Evolutionary conservation across 192 early-diverging fungal species (phyloP), one percentile per base, ranked within the genome.

Genomic region (Dissophora globulifera): DNA sequence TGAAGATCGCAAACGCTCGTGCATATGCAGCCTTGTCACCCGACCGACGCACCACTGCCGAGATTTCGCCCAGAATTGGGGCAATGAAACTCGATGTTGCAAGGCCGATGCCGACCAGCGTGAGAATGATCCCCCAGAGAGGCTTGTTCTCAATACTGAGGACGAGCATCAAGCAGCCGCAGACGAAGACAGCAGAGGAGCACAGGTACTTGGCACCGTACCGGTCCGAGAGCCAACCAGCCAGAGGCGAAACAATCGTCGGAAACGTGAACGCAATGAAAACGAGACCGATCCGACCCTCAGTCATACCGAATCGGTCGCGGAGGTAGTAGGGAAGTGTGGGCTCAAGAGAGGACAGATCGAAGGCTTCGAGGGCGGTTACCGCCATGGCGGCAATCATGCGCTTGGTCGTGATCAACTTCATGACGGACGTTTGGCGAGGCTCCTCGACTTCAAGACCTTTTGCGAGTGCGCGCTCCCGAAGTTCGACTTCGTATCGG

Each of bases 211-310:
- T 79, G n/a, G 83, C 78, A 6, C 84, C 86, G 32, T 80, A 79
- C 7, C 78, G 71, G 53, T 85, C 86, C n/a, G 83, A 82, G 27
- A 87, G 10, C 50, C 72, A 82, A 13, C 93, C 93, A 5, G 86
- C 81, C 2, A 91, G 2, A 10, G 90, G 88, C 0, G 83, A 79
- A 29, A 91, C 51, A 41, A 87, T 84, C 53, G 87, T 90, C 17
- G 93, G 93, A 20, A 92, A 59, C 1, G 91, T 88, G 30, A 94
- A 83, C 7, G 90, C 82, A 10, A 92, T 86, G 75, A 91, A 94
- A 33, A 94, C 80, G 9, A 91, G 59, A 26, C 88, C 87, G 38
- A 89, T 75, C 12, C 69, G 60, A 12, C 81, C 80, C 40, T 83
- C 68, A 17, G 79, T 66, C 25, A 79, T 66, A 10, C 51, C 32